Evolutionary conservation across 2,329 filamentous ascomycete genomes (phyloP), one percentile per base, ranked within the genome.

Genomic region (Diaporthe velutina): DNA sequence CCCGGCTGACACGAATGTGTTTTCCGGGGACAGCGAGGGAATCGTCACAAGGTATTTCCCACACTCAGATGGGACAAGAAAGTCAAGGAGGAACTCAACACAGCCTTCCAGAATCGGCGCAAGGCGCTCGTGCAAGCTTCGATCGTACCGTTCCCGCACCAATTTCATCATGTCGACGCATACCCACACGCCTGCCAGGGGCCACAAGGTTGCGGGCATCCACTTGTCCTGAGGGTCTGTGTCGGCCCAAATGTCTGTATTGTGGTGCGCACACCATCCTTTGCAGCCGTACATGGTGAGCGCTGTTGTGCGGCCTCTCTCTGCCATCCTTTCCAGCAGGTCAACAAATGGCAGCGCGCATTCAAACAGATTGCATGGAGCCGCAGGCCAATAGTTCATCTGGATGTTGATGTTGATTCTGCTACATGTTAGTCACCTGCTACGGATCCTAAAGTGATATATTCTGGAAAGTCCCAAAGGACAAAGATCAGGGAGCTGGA

Each of bases 381-480:
- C 70, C 58, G 85, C 84, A 0, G 81, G 83, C 87, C 87, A 89
- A 77, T 89, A 89, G 76, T 89, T 89, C 88, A 89, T 89, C 78
- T 89, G 83, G 0, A 84, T 80, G 55, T 89, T 89, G 78, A 89
- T 87, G 75, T 89, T 88, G 77, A 88, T 86, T n/a, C n/a, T n/a
- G n/a, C n/a, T n/a, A n/a, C n/a, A n/a, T n/a, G n/a, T n/a, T n/a
- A n/a, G n/a, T n/a, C n/a, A n/a, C n/a, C n/a, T n/a, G n/a, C n/a
- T n/a, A n/a, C n/a, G n/a, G n/a, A n/a, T n/a, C n/a, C n/a, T n/a
- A n/a, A n/a, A n/a, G n/a, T n/a, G n/a, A n/a, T n/a, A n/a, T n/a
- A n/a, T n/a, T n/a, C n/a, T n/a, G n/a, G n/a, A n/a, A n/a, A n/a
- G n/a, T n/a, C n/a, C n/a, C n/a, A n/a, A n/a, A n/a, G n/a, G n/a